Conservation (phyloP, 75 land plant species). For the Pseudotsuga menziesii region DNA sequence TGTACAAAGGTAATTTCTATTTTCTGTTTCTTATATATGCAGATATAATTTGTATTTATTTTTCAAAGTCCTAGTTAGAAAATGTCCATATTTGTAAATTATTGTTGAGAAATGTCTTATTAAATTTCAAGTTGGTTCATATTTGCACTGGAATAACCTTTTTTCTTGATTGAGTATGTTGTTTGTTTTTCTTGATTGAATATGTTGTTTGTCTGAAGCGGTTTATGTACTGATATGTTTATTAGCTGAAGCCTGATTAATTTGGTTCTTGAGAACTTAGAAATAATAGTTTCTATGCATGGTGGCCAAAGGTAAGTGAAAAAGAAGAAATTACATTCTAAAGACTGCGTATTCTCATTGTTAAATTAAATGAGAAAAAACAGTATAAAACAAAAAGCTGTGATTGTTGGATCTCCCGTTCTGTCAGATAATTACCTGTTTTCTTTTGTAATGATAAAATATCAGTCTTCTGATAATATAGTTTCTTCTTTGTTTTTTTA, state of each 20-base stretch:
- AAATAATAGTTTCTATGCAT: neutral
- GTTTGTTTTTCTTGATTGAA: neutral
- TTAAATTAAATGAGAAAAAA: neutral
- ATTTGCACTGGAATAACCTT: no score
- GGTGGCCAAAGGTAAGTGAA: neutral
- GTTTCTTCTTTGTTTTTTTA: no score
- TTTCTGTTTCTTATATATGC: neutral
- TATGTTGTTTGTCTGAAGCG: neutral
- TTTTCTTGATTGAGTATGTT: no score
- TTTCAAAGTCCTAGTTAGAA: neutral
- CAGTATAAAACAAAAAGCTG: no score
- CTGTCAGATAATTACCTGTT: no score
- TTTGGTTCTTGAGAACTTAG: neutral
- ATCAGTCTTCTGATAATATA: no score
- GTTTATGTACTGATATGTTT: neutral
- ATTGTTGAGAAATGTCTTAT: neutral
- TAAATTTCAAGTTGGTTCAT: neutral
- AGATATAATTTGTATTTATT: neutral
- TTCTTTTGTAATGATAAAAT: no score
- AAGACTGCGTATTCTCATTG: neutral
- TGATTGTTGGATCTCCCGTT: no score
- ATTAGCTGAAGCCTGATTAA: neutral
- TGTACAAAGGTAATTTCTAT: constrained; percentile 26
- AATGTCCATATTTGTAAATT: neutral
- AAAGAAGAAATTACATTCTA: neutral